phyloP scores from a whole-genome alignment of 2,329 filamentous ascomycete genomes.

The Fusarium transvaalense region DNA sequence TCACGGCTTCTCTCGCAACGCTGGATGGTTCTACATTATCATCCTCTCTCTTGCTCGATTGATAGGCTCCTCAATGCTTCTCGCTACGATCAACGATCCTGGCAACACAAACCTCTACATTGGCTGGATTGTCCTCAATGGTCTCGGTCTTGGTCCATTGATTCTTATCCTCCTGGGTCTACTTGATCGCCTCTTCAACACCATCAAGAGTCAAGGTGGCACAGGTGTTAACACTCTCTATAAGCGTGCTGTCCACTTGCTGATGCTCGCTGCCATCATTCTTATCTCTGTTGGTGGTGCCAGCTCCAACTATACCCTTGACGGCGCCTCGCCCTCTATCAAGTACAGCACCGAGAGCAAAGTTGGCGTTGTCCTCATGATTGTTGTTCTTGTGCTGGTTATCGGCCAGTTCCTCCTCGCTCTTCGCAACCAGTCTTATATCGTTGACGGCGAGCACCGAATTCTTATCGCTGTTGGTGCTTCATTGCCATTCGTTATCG shows the following conservation, averaged over 20 bases:
- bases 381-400: slow-evolving; percentile 56
- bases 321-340: slow-evolving; percentile 42
- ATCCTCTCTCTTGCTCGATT: slow-evolving; percentile 70
- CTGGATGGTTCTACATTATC: slow-evolving; percentile 71
- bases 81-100: slow-evolving; percentile 62
- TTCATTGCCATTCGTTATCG: slow-evolving; percentile 52
- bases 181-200: slow-evolving; percentile 58
- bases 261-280: slow-evolving; percentile 58
- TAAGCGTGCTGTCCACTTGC: slow-evolving; percentile 55
- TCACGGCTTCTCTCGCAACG: slow-evolving; percentile 67
- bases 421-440: slow-evolving; percentile 54
- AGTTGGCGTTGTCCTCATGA: slow-evolving; percentile 49
- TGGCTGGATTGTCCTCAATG: slow-evolving; percentile 51
- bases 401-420: slow-evolving; percentile 57
- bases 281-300: slow-evolving; percentile 53
- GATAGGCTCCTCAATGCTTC: slow-evolving; percentile 62
- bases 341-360: slow-evolving; percentile 48
- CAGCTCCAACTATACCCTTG: slow-evolving; percentile 41
- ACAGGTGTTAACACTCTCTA: slow-evolving; percentile 48
- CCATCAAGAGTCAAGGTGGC: slow-evolving; percentile 57
- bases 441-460: slow-evolving; percentile 65
- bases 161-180: slow-evolving; percentile 57
- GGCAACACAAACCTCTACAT: slow-evolving; percentile 56
- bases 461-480: slow-evolving; percentile 61
- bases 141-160: slow-evolving; percentile 59